Percentiles rank a stretch among this genome's conserved stretches.
Conservation (phyloP, 192 early-diverging fungal genomes). For the Rhizoclosmatium sp. region DNA sequence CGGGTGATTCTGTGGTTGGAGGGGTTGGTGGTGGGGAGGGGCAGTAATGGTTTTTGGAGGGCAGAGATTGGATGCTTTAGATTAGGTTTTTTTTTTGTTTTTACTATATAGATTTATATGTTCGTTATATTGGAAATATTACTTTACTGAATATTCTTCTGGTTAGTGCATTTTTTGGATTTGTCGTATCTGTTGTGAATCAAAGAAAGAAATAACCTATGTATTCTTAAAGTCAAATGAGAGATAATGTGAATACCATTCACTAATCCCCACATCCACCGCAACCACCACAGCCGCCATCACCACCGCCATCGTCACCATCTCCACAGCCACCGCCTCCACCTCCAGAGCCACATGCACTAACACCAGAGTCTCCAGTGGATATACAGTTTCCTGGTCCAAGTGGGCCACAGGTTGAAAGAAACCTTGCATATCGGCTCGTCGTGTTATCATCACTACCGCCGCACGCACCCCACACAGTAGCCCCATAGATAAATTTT, state of each 20-base stretch:
- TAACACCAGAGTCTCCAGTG: neutral
- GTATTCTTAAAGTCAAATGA: too few species aligned
- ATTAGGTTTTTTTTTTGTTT: too few species aligned
- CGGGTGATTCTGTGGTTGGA: neutral
- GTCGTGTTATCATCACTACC: neutral
- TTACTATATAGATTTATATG: too few species aligned
- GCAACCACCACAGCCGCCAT: slow-evolving; percentile 6
- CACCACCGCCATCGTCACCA: neutral
- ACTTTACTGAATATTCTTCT: too few species aligned
- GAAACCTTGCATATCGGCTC: neutral
- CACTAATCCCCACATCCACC: slow-evolving; percentile 4
- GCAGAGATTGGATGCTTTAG: too few species aligned
- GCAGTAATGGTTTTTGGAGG: neutral
- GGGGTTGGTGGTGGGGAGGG: neutral
- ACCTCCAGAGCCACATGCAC: neutral
- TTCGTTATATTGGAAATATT: too few species aligned
- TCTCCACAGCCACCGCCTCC: slow-evolving; percentile 12
- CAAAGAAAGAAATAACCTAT: too few species aligned
- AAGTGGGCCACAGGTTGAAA: neutral
- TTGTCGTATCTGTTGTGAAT: too few species aligned
- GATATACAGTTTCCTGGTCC: neutral
- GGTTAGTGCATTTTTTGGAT: too few species aligned
- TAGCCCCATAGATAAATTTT: neutral
- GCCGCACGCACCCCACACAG: slow-evolving; percentile 11
- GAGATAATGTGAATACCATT: too few species aligned